Evolutionary conservation across 306 rosid genomes (phyloP).

Genomic region (Medicago ruthenica): DNA sequence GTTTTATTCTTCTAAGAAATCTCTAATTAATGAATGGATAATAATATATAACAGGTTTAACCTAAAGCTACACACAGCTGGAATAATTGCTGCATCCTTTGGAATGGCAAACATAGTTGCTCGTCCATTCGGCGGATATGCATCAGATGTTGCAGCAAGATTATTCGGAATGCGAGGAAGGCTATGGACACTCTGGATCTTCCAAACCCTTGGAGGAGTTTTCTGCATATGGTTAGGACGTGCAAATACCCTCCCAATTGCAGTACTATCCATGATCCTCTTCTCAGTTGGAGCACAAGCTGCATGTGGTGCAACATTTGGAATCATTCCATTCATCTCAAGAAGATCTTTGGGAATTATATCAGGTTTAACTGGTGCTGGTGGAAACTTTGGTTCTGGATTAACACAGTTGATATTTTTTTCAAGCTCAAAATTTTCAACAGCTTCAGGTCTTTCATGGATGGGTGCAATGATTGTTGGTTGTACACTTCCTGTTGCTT

Average conservation of each 20-base stretch:
- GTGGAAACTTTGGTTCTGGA: slow-evolving; percentile 88
- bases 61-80: slow-evolving; percentile 86
- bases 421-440: slow-evolving; percentile 59
- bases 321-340: slow-evolving; percentile 83
- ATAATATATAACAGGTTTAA: slow-evolving; percentile 42
- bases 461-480: slow-evolving; percentile 86
- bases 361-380: slow-evolving; percentile 85
- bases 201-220: slow-evolving; percentile 79
- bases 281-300: slow-evolving; percentile 96
- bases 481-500: slow-evolving; percentile 73
- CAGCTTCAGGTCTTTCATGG: slow-evolving; percentile 58
- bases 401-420: slow-evolving; percentile 81
- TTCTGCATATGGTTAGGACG: slow-evolving; percentile 91
- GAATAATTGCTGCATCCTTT: slow-evolving; percentile 81
- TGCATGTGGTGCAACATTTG: slow-evolving; percentile 92
- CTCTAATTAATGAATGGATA: not conserved
- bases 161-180: slow-evolving; percentile 90
- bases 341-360: slow-evolving; percentile 76
- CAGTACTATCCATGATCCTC: slow-evolving; percentile 73
- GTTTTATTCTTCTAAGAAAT: no score
- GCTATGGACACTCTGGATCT: slow-evolving; percentile 78
- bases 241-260: slow-evolving; percentile 67
- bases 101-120: slow-evolving; percentile 92
- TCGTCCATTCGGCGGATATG: slow-evolving; percentile 83
- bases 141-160: slow-evolving; percentile 63